These are phyloP conservation scores for Gracilaria domingensis DNA, from an alignment of 23 red algal species.

Conservation along the genomic window DNA sequence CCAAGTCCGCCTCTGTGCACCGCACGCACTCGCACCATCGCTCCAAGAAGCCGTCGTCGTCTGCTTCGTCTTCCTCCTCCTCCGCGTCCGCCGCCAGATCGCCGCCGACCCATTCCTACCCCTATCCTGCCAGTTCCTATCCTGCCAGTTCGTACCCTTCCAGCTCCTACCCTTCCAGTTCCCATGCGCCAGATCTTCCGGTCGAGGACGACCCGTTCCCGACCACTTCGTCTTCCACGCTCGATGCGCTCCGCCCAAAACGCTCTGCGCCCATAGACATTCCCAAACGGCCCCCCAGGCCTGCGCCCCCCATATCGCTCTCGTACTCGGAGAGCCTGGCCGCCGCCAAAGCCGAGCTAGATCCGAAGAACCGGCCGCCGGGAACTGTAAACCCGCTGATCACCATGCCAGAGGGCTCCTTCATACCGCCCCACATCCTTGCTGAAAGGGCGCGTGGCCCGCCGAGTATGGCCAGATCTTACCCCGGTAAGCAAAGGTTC, in stretches of 20 bases:
- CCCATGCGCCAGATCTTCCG: neutral
- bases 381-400: constrained; percentile 14
- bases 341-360: constrained; percentile 31
- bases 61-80: neutral
- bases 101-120: neutral
- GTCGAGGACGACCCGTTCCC: neutral
- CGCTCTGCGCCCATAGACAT: constrained; percentile 32
- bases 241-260: neutral
- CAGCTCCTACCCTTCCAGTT: neutral
- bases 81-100: neutral
- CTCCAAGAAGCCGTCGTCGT: constrained; percentile 16
- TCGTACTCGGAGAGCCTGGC: constrained; percentile 24
- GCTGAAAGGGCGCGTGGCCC: constrained; percentile 20
- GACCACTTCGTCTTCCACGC: neutral
- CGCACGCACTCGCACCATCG: neutral
- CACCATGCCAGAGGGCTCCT: constrained; percentile 16
- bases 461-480: constrained; percentile 28
- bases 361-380: constrained; percentile 21
- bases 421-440: constrained; percentile 62
- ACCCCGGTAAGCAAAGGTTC: constrained; percentile 28
- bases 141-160: neutral
- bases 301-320: constrained; percentile 7
- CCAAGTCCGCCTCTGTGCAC: neutral
- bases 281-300: neutral
- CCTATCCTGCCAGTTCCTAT: neutral